A percentile compares a stretch with the other conserved stretches of the same genome.
Evolutionary conservation across 257 asterid genomes (phyloP).

Genomic region (Penstemon eatonii): DNA sequence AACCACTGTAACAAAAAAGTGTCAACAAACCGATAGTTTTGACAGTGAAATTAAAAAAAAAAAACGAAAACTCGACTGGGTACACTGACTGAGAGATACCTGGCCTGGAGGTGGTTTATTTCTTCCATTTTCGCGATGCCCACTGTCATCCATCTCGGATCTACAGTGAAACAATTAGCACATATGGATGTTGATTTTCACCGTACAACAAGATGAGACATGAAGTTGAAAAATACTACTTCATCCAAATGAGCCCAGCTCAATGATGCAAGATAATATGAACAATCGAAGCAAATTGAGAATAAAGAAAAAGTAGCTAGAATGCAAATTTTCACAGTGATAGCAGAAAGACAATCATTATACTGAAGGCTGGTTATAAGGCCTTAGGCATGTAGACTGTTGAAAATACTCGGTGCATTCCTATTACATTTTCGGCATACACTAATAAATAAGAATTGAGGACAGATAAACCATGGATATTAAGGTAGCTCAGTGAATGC

Average conservation of each 20-base stretch:
- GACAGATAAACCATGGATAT: neutral
- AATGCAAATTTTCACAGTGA: neutral
- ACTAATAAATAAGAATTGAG: no score
- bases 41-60: neutral
- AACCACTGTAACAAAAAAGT: slow-evolving; percentile 65
- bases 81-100: slow-evolving; percentile 36
- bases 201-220: slow-evolving; percentile 19
- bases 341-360: neutral
- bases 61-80: neutral
- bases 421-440: neutral
- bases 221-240: slow-evolving; percentile 25
- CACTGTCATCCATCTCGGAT: slow-evolving; percentile 68
- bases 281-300: slow-evolving; percentile 9
- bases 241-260: slow-evolving; percentile 1
- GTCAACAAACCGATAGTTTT: neutral
- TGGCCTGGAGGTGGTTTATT: slow-evolving; percentile 84
- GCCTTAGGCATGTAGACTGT: neutral
- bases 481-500: neutral
- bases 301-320: neutral
- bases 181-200: slow-evolving; percentile 16
- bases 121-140: slow-evolving; percentile 86
- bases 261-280: neutral
- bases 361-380: neutral
- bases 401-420: neutral
- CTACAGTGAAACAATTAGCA: slow-evolving; percentile 26